Evolutionary conservation across 2,329 filamentous ascomycete genomes (phyloP), one percentile per base, ranked within the genome.

Genomic region (Diaporthe citri): DNA sequence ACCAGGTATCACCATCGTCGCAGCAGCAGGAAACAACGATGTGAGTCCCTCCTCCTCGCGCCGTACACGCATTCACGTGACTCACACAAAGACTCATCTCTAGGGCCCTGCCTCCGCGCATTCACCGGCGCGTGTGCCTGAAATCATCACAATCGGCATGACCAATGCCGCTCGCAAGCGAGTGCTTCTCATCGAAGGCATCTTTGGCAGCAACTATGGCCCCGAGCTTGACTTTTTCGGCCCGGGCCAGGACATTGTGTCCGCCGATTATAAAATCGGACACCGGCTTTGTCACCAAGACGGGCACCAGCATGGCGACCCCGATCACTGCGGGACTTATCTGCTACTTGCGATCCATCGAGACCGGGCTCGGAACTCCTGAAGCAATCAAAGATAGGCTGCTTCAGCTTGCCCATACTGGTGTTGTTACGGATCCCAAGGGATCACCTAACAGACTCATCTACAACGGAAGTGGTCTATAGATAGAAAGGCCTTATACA

Each of bases 121-220:
- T 0, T 9, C 62, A 36, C 62, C 62, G 22, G 62, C 62, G 31
- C 43, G 62, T 25, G 62, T 66, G 6, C 28, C 62, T 12, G 62
- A 66, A 17, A 66, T 66, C 12, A n/a, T 66, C 43, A 66, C 62
- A 36, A 51, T 66, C 62, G 62, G 62, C 28, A 66, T 66, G 62
- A 66, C 43, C 0, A 36, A 66, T 8, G 28, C 62, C 12, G 62
- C 62, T 31, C 62, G 62, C 10, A 66, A 36, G 43, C 62, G 62
- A 5, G 62, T 66, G 5, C 43, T 31, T 6, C 5, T 66, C 12
- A 36, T 51, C 12, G 62, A 51, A 1, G 62, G 62, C 20, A 36
- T 51, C 13, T 66, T 66, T 8, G 62, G 62, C 43, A 66, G 62
- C 43, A 66, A 66, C 43, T 66, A 66, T 22, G 62, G 62, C 4